Evolutionary conservation across 2,329 filamentous ascomycete species (phyloP).

Genomic region (Alternaria sp.): DNA sequence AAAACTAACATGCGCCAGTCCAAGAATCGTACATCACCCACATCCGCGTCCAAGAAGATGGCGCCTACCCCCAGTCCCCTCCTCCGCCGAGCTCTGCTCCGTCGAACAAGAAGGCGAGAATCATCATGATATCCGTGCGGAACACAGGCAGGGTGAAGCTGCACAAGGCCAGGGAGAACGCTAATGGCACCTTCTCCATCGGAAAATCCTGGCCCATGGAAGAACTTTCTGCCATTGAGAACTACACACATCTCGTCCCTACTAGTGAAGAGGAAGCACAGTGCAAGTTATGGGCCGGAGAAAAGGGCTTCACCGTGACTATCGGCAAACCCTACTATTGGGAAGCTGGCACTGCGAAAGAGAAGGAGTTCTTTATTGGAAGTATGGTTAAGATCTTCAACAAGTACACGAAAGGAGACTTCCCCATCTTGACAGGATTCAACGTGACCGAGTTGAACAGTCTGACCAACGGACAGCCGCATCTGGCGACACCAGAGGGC

Average conservation of each 20-base stretch:
- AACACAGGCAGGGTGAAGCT: conserved; percentile 92
- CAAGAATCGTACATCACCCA: conserved; percentile 98
- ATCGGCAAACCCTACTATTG: conserved; percentile 97
- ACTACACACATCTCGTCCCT: conserved; percentile 71
- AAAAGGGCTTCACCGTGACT: conserved; percentile 84
- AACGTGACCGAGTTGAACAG: conserved; percentile 79
- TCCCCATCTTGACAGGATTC: conserved; percentile 83
- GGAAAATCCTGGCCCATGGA: conserved; percentile 98
- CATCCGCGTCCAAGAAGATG: conserved; percentile 88
- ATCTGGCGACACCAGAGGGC: conserved; percentile 42
- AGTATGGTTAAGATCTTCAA: conserved; percentile 95
- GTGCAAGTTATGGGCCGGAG: conserved; percentile 77
- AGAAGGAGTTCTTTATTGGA: conserved; percentile 98
- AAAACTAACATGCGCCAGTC: conserved; percentile 58
- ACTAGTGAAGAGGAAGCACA: conserved; percentile 67
- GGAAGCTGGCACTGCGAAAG: conserved; percentile 90
- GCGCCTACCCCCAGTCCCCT: conserved; percentile 80
- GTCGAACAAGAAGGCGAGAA: conserved; percentile 82
- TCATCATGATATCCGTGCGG: conserved; percentile 92
- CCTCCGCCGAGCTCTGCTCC: conserved; percentile 79
- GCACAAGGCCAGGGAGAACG: conserved; percentile 96
- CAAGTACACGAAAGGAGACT: conserved; percentile 79
- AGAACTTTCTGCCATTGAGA: conserved; percentile 83
- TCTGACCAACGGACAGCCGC: conserved; percentile 66
- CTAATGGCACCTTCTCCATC: conserved; percentile 92